Percentiles rank a stretch among this genome's conserved stretches.
Evolutionary conservation across 148 eudicot species (phyloP).

Genomic region (Pouteria glomerata): DNA sequence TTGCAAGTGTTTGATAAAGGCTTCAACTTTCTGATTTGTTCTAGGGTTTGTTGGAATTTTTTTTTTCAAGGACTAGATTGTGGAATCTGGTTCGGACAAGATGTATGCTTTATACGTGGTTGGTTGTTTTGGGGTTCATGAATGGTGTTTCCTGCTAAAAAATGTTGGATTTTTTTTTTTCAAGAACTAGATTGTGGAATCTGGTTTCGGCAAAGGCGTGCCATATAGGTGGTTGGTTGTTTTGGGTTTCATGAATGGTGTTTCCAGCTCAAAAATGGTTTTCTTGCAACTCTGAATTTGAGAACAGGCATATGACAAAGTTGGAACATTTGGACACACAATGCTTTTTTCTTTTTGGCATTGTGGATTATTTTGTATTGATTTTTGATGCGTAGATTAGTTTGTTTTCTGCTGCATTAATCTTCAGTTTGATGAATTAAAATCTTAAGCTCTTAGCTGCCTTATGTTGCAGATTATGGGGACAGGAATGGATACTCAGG

Average conservation of each 20-base stretch:
- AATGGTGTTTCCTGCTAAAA: neutral
- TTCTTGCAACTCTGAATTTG: neutral
- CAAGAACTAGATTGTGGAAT: too few species aligned
- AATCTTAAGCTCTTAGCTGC: neutral
- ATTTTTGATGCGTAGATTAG: neutral
- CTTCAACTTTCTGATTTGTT: neutral
- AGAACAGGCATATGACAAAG: neutral
- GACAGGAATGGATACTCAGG: conserved; percentile 98
- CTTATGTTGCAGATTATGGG: conserved; percentile 60
- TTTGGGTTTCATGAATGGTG: neutral
- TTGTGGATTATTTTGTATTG: neutral
- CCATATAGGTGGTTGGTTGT: too few species aligned
- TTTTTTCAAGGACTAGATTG: neutral
- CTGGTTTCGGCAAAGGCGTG: too few species aligned
- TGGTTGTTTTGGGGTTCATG: neutral
- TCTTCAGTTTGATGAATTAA: neutral
- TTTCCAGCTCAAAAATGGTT: neutral
- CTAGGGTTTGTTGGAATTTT: neutral
- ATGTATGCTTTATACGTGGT: neutral
- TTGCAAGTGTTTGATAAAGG: neutral
- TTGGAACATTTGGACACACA: neutral
- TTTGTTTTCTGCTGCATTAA: neutral
- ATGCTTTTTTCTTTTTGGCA: neutral
- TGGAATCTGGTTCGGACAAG: neutral
- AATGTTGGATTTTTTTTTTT: too few species aligned